A percentile compares a stretch with the other conserved stretches of the same genome.
phyloP scores from a whole-genome alignment of 805 yeast genomes.

The Candida maesae region DNA sequence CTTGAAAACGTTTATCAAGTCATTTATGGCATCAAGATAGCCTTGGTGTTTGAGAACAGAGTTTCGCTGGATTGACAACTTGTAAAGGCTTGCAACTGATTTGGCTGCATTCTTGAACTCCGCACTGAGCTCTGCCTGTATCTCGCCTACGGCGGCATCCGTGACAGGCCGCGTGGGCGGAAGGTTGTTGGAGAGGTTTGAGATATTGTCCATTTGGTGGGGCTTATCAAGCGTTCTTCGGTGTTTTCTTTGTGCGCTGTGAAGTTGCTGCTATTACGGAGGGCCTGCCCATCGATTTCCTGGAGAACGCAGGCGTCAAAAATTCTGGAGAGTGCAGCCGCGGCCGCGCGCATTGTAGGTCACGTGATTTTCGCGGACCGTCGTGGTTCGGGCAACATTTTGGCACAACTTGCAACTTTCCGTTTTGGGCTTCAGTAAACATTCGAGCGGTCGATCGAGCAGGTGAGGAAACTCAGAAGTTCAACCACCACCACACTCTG shows the following conservation, averaged over 20 bases:
- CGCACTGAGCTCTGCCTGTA: constrained; percentile 50
- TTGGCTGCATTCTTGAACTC: constrained; percentile 72
- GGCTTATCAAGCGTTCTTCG: too few species aligned
- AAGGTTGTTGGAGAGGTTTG: constrained; percentile 51
- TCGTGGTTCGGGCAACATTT: not conserved
- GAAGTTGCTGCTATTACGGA: too few species aligned
- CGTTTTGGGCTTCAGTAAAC: constrained; percentile 3
- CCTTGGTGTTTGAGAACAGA: constrained; percentile 50
- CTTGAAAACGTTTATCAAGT: constrained; percentile 41
- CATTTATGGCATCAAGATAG: constrained; percentile 58
- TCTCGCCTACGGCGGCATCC: constrained; percentile 42
- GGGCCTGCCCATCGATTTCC: too few species aligned
- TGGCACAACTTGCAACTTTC: not conserved
- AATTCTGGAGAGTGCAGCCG: too few species aligned
- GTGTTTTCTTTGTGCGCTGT: too few species aligned
- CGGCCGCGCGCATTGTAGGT: too few species aligned
- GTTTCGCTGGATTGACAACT: constrained; percentile 49
- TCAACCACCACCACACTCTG: not conserved
- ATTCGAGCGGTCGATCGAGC: too few species aligned
- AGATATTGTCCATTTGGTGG: constrained; percentile 59
- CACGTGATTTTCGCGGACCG: not conserved
- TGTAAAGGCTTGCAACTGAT: constrained; percentile 62
- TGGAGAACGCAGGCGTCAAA: too few species aligned
- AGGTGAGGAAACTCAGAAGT: too few species aligned
- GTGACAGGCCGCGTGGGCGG: constrained; percentile 50